These are phyloP conservation scores for Anaeromyces robustus DNA, from an alignment of 192 early-diverging fungal species.

Conservation along the genomic window DNA sequence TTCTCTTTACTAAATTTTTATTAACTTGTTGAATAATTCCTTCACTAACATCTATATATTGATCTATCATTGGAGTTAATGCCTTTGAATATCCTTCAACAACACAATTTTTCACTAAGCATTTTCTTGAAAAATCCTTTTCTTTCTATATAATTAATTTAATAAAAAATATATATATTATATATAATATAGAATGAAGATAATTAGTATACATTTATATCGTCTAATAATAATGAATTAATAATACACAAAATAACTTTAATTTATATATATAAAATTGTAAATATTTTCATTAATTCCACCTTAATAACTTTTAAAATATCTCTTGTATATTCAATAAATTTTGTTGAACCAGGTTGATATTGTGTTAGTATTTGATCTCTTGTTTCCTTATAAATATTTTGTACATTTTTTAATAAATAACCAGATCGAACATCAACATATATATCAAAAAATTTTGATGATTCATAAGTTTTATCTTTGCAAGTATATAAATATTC, in stretches of 20 bases:
- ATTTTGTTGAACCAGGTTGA: constrained; percentile 43
- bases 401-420: constrained; percentile 36
- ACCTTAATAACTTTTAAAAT: constrained; percentile 50
- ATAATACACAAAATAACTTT: no score
- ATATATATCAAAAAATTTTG: constrained; percentile 35
- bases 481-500: not conserved
- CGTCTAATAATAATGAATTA: no score
- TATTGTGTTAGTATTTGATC: constrained; percentile 15
- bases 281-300: no score
- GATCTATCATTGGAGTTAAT: constrained; percentile 24
- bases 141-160: constrained; percentile 31
- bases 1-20: constrained; percentile 20
- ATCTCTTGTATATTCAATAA: constrained; percentile 38
- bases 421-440: constrained; percentile 49
- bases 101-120: constrained; percentile 37
- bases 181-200: no score
- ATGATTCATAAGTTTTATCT: not conserved
- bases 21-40: constrained; percentile 30
- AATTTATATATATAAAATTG: no score
- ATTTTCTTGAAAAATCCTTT: constrained; percentile 33
- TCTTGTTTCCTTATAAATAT: constrained; percentile 30
- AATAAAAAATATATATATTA: no score
- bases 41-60: constrained; percentile 31
- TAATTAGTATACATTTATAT: no score
- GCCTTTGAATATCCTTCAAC: constrained; percentile 21